Conservation (phyloP, 495 filamentous ascomycete species). For the Podospora comata region DNA sequence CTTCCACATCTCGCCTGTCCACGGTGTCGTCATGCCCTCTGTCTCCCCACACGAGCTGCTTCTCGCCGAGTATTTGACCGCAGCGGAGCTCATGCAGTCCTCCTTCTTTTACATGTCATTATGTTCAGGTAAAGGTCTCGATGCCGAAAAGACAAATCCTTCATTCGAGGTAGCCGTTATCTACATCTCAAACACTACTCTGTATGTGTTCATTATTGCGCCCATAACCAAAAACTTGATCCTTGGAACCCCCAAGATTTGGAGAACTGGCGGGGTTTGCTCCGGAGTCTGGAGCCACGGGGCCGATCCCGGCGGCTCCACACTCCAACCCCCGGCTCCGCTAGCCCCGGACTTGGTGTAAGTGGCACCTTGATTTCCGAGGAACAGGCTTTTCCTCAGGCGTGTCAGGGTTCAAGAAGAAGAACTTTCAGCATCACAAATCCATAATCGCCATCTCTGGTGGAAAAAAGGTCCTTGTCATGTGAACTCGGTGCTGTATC, state of each 20-base stretch:
- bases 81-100: conserved; percentile 14
- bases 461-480: too few species aligned
- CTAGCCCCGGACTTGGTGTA: conserved; percentile 11
- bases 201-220: too few species aligned
- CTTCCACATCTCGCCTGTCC: not conserved
- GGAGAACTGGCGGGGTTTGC: not conserved
- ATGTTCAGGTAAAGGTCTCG: not conserved
- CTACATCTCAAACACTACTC: too few species aligned
- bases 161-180: too few species aligned
- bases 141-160: too few species aligned
- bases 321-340: not conserved
- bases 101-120: not conserved
- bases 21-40: not conserved
- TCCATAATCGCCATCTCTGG: too few species aligned
- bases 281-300: not conserved
- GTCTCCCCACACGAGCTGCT: not conserved
- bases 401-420: too few species aligned
- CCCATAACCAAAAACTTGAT: not conserved
- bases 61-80: conserved; percentile 20
- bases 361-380: not conserved
- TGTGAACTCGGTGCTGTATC: too few species aligned
- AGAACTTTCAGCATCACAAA: too few species aligned
- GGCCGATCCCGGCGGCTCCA: not conserved
- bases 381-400: not conserved
- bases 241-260: not conserved